A percentile compares a stretch with the other conserved stretches of the same genome.
Evolutionary conservation across 2,329 filamentous ascomycete genomes (phyloP).

Genomic region (Aspergillus neotritici): DNA sequence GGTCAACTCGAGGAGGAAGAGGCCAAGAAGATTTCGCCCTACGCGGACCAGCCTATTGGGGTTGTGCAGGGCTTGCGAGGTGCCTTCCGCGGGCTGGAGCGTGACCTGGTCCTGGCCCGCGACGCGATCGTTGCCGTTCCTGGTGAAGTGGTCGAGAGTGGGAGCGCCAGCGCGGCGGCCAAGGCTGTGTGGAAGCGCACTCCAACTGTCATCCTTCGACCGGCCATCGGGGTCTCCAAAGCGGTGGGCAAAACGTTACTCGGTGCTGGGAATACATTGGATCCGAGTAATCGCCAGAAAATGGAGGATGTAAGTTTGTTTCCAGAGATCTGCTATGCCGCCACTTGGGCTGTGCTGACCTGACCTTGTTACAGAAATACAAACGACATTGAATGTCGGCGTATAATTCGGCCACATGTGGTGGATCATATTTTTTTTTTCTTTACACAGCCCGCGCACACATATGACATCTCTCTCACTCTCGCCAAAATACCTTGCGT

Average conservation of each 20-base stretch:
- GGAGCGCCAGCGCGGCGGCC: conserved; percentile 72
- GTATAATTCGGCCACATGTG: conserved; percentile 1
- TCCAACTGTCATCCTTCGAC: conserved; percentile 87
- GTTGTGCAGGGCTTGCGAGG: conserved; percentile 80
- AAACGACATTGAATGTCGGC: conserved; percentile 31
- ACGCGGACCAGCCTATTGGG: conserved; percentile 88
- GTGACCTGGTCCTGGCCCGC: conserved; percentile 77
- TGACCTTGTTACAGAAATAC: conserved; percentile 34
- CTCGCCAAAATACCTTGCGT: not conserved
- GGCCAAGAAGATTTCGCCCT: conserved; percentile 75
- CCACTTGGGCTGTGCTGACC: conserved; percentile 6
- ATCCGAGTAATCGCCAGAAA: conserved; percentile 72
- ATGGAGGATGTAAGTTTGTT: conserved; percentile 74
- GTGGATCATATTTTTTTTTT: not conserved
- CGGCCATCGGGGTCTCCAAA: conserved; percentile 83
- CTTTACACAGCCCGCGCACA: not conserved
- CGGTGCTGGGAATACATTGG: conserved; percentile 86
- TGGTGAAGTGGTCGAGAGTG: conserved; percentile 81
- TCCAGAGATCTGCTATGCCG: not conserved
- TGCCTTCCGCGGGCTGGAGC: conserved; percentile 73
- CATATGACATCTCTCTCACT: too few relatives aligned
- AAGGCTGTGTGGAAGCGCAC: conserved; percentile 72
- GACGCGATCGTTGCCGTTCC: conserved; percentile 95
- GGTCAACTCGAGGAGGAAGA: conserved; percentile 62
- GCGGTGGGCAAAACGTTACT: conserved; percentile 83